Percentiles rank a stretch among this genome's conserved stretches.
Evolutionary conservation across 805 yeast genomes (phyloP).

Genomic region (Ogataea kodamae): DNA sequence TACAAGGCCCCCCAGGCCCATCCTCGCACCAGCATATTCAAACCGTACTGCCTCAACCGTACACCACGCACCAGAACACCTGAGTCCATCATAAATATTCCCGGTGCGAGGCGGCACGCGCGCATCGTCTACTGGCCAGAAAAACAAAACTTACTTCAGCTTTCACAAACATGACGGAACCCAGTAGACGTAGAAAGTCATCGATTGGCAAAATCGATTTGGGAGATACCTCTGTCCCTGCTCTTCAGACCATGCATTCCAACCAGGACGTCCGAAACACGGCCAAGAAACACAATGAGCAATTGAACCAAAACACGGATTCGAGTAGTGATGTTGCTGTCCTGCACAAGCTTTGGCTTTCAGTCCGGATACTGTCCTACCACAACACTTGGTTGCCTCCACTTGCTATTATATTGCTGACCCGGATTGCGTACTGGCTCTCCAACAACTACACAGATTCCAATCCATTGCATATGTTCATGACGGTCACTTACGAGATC

Average conservation of each 20-base stretch:
- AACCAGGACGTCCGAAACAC: slow-evolving; percentile 40
- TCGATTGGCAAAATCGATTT: slow-evolving; percentile 72
- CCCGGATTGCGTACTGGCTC: slow-evolving; percentile 44
- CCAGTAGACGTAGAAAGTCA: slow-evolving; percentile 37
- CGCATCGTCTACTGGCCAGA: not conserved
- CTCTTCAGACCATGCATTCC: slow-evolving; percentile 63
- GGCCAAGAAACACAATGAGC: slow-evolving; percentile 32
- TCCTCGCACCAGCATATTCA: no score
- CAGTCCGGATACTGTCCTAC: slow-evolving; percentile 54
- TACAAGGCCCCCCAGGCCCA: no score
- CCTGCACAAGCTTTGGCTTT: slow-evolving; percentile 50
- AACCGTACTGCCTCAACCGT: no score
- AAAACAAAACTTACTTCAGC: no score
- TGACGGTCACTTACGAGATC: slow-evolving; percentile 61
- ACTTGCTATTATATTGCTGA: slow-evolving; percentile 41
- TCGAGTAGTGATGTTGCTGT: slow-evolving; percentile 49
- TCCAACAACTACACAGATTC: slow-evolving; percentile 56
- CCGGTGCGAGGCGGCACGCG: no score
- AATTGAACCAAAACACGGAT: slow-evolving; percentile 25
- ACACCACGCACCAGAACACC: no score
- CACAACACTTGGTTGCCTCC: slow-evolving; percentile 76
- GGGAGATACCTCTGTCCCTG: slow-evolving; percentile 69
- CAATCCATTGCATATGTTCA: slow-evolving; percentile 62
- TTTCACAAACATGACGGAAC: not conserved
- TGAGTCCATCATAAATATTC: no score